phyloP scores from a whole-genome alignment of 2,329 filamentous ascomycete species.

The Ophiocordyceps australis region DNA sequence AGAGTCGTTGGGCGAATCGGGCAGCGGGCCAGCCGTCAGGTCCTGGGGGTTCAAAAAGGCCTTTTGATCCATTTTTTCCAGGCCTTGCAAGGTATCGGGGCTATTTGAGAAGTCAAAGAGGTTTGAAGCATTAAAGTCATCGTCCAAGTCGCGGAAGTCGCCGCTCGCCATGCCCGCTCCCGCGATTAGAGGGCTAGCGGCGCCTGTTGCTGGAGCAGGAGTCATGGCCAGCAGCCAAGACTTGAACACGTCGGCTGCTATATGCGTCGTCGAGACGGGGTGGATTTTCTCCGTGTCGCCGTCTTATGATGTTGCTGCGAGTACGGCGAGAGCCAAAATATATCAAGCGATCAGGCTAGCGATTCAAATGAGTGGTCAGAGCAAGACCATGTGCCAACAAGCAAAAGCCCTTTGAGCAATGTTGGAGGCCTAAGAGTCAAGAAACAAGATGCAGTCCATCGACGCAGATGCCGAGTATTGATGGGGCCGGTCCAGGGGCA shows the following conservation, averaged over 20 bases:
- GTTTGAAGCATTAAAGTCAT: constrained; percentile 13
- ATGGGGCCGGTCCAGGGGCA: no score
- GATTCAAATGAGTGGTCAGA: no score
- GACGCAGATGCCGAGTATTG: no score
- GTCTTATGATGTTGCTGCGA: no score
- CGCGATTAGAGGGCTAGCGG: constrained; percentile 19
- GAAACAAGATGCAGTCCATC: no score
- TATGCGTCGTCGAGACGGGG: no score
- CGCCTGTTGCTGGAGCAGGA: constrained; percentile 12
- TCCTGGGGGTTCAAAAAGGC: constrained; percentile 14
- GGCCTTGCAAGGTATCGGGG: constrained; percentile 16
- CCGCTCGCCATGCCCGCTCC: constrained; percentile 16
- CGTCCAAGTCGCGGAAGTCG: constrained; percentile 19
- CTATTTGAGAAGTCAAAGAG: constrained; percentile 17
- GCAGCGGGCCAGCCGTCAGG: constrained; percentile 17
- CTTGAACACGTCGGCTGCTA: constrained; percentile 2
- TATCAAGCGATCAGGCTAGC: no score
- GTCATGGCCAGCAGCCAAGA: constrained; percentile 14
- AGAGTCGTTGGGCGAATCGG: constrained; percentile 20
- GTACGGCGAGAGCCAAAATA: no score
- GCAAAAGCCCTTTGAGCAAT: no score
- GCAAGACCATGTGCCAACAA: no score
- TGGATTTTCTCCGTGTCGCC: no score
- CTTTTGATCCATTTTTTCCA: constrained; percentile 13
- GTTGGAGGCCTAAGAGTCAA: no score